phyloP scores from a whole-genome alignment of 768 basidiomycete species.

The Russula vinacea region DNA sequence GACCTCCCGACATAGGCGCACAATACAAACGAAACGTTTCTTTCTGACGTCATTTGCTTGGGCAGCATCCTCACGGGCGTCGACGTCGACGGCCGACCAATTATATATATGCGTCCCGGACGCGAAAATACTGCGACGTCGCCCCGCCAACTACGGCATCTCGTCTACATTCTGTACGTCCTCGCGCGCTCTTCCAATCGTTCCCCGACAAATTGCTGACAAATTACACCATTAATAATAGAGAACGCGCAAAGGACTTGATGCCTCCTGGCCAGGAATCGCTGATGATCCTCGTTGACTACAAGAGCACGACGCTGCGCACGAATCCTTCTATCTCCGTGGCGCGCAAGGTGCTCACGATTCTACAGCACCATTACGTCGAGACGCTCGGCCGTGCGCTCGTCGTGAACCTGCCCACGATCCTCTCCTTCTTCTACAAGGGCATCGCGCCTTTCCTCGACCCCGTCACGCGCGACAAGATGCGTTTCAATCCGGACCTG shows the following conservation, averaged over 20 bases:
- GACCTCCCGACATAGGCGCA: not conserved
- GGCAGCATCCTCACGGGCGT: conserved; percentile 77
- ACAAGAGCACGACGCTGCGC: conserved; percentile 74
- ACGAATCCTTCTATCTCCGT: conserved; percentile 82
- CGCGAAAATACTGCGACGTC: conserved; percentile 78
- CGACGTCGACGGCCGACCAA: conserved; percentile 81
- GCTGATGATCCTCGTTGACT: conserved; percentile 81
- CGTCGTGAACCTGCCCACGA: conserved; percentile 73
- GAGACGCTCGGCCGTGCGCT: conserved; percentile 84
- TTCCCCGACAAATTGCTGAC: not conserved
- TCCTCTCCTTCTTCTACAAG: conserved; percentile 76
- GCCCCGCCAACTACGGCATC: conserved; percentile 76
- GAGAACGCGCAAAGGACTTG: conserved; percentile 85
- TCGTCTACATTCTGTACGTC: conserved; percentile 82
- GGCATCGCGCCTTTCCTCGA: conserved; percentile 85
- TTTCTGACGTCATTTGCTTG: conserved; percentile 7
- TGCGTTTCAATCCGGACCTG: conserved; percentile 86
- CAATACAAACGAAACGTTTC: not conserved
- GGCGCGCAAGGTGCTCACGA: conserved; percentile 71
- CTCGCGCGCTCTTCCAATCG: not conserved
- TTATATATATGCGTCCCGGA: conserved; percentile 86
- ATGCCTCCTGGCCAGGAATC: conserved; percentile 85
- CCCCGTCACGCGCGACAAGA: conserved; percentile 87
- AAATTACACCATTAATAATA: conserved; percentile 33
- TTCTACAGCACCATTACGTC: conserved; percentile 86